Base-by-base conservation (phyloP, 2,329 filamentous ascomycete genomes). In the Fusarium compactum region DNA sequence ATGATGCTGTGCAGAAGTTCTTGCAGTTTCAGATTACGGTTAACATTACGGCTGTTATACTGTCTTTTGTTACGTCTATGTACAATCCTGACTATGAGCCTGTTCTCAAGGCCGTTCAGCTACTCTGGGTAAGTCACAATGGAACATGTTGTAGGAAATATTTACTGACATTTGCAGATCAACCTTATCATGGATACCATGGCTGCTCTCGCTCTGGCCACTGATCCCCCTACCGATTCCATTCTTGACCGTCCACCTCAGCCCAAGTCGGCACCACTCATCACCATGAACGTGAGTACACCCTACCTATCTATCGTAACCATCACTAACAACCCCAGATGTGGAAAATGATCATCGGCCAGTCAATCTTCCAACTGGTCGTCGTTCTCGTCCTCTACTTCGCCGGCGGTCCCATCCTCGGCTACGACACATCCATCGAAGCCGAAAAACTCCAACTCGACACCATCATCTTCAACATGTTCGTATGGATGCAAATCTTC, bases 401-500 rank as follows among this genome's bases (percentile, higher is more conserved):
- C 73, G 93, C 88, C 25, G 32, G 89, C 86, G 52, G 81, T 80
- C 62, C 82, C 9, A 66, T 66, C n/a, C 63, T 66, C 6, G 22
- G 27, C 7, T 76, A 34, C 76, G 14, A 73, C 79, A 9, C 65
- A 70, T 30, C 77, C 75, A 8, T 69, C 74, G 34, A 84, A 93
- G n/a, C 83, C 83, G 11, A 77, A 0, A 30, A 58, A 2, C 80
- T 78, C 1, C 85, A 92, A 73, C 85, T 97, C 62, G 85, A 90
- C 54, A 97, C 94, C 3, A 86, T 98, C 47, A 93, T 98, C 8
- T 98, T 98, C 87, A 98, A 98, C 83, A 95, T 94, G 0, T 98
- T 98, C 77, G 95, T 98, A 50, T 98, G 95, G 95, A 98, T 98
- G 95, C 95, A 98, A 75, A 97, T 98, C 74, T 98, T 98, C 84